Evolutionary conservation across 148 eudicot genomes (phyloP), one percentile per base, ranked within the genome.

Genomic region (Drosera capensis): DNA sequence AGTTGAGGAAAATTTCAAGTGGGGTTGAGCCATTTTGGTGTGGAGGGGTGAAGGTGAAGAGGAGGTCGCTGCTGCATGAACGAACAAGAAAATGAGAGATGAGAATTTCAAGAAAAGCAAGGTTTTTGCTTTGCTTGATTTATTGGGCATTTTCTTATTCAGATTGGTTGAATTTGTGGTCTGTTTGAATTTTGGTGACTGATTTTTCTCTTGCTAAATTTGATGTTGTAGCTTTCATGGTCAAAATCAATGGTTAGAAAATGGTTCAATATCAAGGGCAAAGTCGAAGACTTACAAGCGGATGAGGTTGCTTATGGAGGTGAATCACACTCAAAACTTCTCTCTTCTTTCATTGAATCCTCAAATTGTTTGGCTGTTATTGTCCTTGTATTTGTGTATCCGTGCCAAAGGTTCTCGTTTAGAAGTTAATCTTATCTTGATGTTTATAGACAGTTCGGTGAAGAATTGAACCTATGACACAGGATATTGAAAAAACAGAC

Each of bases 221-320:
- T 36, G 29, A 36, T 69, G 67, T 54, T 65, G 58, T 52, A 90
- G 97, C 70, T 90, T 35, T 88, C 85, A 0, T 90, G 97, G 97
- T 67, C 97, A 18, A 90, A 80, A 53, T 69, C 72, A 46, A 53
- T 84, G 67, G 76, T 90, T 29, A 78, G 80, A 43, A 90, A 80
- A 61, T 80, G 93, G 93, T 76, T 90, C 73, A 84, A 74, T 45
- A 73, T 71, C 69, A 90, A 72, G 80, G 70, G 79, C 71, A 90
- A 84, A 60, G 59, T 47, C 11, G 80, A 78, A 52, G 80, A 90
- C 30, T 57, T 66, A 49, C 70, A 58, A 40, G 67, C 81, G 46
- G 71, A 90, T 65, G 83, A 73, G 51, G 87, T 67, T 71, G 74
- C 73, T 57, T 74, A 65, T 70, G 80, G 72, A 70, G 94, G 95